Evolutionary conservation across 352 stramenopile species (phyloP), one percentile per base, ranked within the genome.

Genomic region (Globisporangium acanthophoron): DNA sequence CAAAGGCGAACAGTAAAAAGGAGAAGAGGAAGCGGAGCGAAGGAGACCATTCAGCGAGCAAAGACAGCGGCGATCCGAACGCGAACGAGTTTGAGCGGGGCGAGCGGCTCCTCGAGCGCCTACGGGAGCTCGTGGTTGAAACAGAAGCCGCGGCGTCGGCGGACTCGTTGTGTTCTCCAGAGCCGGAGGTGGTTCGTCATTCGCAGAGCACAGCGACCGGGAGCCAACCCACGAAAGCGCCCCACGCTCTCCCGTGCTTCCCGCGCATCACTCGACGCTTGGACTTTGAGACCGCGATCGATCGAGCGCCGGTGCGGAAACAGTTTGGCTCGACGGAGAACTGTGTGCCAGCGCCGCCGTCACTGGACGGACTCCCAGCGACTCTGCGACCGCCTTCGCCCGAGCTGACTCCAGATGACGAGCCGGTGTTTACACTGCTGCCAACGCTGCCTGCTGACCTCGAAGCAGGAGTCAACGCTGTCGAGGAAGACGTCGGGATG

Each of bases 181-280:
- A 71, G 41, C 68, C 53, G 6, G 50, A 58, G 0, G 35, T 50
- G 29, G 18, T 52, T 40, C 51, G 52, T 0, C 29, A 44, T 35
- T 55, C 52, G 18, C 52, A 65, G 33, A 49, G 53, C 37, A 37
- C 13, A 15, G 21, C 33, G 8, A 41, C 46, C 27, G 59, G 27
- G 12, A 65, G 52, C 9, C 59, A 58, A 18, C 40, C 55, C 2
- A 58, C 31, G 7, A 67, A 76, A 20, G 33, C 54, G 15, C 50
- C 37, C 2, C 62, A 57, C 6, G 24, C 54, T 9, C 67, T 71
- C 27, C 69, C 66, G 11, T 20, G 16, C 43, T 62, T 70, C 58
- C 53, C 58, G 37, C 52, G 71, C 2, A 67, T 80, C 33, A 83
- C 75, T 6, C 71, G 78, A 9, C 65, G 78, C 33, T 59, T 91